Base-by-base conservation (phyloP, 148 eudicot species). In the Camellia lanceoleosa region DNA sequence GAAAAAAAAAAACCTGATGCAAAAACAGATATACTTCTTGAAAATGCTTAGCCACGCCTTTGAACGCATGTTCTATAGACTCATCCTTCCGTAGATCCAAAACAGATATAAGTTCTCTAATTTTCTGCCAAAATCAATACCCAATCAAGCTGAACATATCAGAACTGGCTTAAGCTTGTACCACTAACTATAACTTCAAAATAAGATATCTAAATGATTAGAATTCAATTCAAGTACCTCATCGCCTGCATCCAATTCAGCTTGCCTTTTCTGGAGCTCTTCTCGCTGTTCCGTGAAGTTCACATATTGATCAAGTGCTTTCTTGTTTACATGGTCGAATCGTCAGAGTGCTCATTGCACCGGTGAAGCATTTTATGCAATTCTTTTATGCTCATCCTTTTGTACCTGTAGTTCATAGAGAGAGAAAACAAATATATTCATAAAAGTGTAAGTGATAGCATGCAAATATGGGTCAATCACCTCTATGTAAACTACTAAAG, bases 321-420 rank as follows among this genome's bases (percentile, higher is more conserved):
- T 97, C 83, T 94, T 97, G 91, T 94, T 97, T 70, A 97, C 99
- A 87, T 94, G 99, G 88, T 98, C 94, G 85, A 97, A 97, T 82
- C 90, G 91, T 71, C 92, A 89, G 72, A 97, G 94, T 97, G 91
- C 83, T 97, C 99, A 86, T 87, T n/a, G n/a, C n/a, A n/a, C n/a
- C n/a, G n/a, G n/a, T n/a, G n/a, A n/a, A n/a, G n/a, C n/a, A n/a
- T n/a, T n/a, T n/a, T n/a, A n/a, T n/a, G n/a, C n/a, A n/a, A n/a
- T n/a, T n/a, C n/a, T n/a, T n/a, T n/a, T n/a, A n/a, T n/a, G n/a
- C n/a, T n/a, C n/a, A n/a, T n/a, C n/a, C n/a, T n/a, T n/a, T n/a
- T n/a, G n/a, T n/a, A n/a, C n/a, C n/a, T n/a, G n/a, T n/a, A n/a
- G n/a, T n/a, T n/a, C n/a, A n/a, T n/a, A n/a, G n/a, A n/a, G n/a